Base-by-base conservation (phyloP, 495 filamentous ascomycete genomes). In the Annulohypoxylon maeteangense region DNA sequence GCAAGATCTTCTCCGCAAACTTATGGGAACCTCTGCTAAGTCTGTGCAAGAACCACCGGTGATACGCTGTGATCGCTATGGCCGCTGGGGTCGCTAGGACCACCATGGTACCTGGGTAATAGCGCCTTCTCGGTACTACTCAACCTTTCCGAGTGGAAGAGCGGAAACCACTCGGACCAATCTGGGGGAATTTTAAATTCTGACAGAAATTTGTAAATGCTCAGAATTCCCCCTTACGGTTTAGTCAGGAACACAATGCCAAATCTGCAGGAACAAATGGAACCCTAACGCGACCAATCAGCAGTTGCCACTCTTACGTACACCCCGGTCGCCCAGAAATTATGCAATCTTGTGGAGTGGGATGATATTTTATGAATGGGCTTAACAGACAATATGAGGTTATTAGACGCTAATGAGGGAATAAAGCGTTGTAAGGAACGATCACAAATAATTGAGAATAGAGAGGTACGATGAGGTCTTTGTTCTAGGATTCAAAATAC, bases 1-100 rank as follows among this genome's bases (percentile, higher is more conserved):
- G 56, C 54, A 68, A 68, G 71, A 70, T 64, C 63, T 64, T 74
- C 71, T 76, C 74, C 71, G 67, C 74, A 70, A 71, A 66, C 45
- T 63, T 55, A 40, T 40, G 40, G 40, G 40, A 20, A 44, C 40
- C 36, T 12, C 4, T 16, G 18, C 1, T 20, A 44, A 44, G 40
- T 44, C 40, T 44, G 40, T 44, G 40, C 40, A 44, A 23, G 22
- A 48, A 48, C 45, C 14, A 29, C n/a, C 29, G 25, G 45, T 50
- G 23, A 50, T 50, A 50, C 45, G 45, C 45, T 27, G 36, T 40
- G 36, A 12, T 12, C 12, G 36, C 36, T 14, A 12, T 40, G 36
- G 36, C 14, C 36, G 36, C 34, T 36, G 31, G 3, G 31, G 31
- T 32, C 31, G 31, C 31, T 32, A 7, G 3, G 31, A 7, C 7